These are phyloP conservation scores for Podaxis pistillaris DNA, from an alignment of 768 basidiomycete species.

Conservation along the genomic window DNA sequence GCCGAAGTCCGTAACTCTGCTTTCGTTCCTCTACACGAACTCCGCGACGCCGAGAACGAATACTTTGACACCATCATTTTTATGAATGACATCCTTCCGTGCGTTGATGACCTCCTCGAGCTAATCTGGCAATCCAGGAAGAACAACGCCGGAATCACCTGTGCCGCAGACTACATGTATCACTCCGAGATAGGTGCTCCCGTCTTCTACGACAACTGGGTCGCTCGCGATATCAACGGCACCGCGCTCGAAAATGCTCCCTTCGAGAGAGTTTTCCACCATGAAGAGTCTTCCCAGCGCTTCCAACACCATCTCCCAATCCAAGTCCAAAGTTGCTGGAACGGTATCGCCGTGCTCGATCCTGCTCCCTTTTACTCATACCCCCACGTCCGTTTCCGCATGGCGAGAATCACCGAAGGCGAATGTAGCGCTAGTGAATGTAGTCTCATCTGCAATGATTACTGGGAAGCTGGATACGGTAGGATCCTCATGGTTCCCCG, in stretches of 20 bases:
- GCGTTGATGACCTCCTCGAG: conserved; percentile 96
- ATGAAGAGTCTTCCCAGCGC: conserved; percentile 67
- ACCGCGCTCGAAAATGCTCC: conserved; percentile 98
- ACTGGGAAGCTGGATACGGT: conserved; percentile 95
- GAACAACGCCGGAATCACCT: conserved; percentile 98
- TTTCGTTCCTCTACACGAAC: conserved; percentile 91
- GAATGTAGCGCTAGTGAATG: conserved; percentile 98
- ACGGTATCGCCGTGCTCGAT: conserved; percentile 93
- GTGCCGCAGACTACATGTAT: conserved; percentile 99
- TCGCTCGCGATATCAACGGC: conserved; percentile 97
- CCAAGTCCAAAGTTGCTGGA: conserved; percentile 99
- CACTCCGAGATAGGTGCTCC: conserved; percentile 92
- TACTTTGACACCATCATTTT: conserved; percentile 96
- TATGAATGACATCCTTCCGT: conserved; percentile 99
- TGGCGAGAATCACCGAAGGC: conserved; percentile 84
- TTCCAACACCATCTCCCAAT: conserved; percentile 93
- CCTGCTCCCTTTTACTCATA: conserved; percentile 93
- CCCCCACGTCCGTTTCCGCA: conserved; percentile 90
- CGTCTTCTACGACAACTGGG: conserved; percentile 99
- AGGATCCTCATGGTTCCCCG: conserved; percentile 97
- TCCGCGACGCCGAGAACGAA: conserved; percentile 88
- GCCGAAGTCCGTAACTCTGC: conserved; percentile 99
- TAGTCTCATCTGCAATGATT: conserved; percentile 96
- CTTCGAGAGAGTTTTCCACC: conserved; percentile 92
- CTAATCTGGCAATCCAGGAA: conserved; percentile 92